Conservation (phyloP, 2,329 filamentous ascomycete species). For the Aquanectria penicillioides region DNA sequence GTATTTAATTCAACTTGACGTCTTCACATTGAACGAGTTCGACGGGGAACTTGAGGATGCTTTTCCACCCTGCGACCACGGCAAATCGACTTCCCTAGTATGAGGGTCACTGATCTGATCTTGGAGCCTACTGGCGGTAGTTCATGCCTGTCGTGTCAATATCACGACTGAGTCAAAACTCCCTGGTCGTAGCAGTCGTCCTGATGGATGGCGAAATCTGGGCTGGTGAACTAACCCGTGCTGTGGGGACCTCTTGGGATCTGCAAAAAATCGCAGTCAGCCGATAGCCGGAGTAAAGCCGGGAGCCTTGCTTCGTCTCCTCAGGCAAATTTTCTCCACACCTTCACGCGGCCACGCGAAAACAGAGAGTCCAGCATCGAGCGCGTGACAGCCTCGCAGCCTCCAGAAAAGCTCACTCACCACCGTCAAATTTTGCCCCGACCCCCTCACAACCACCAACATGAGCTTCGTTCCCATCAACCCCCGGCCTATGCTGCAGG, state of each 20-base stretch:
- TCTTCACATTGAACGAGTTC: too few relatives aligned
- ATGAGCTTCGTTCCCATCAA: conserved; percentile 85
- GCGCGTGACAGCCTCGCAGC: conserved; percentile 6
- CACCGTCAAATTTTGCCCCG: neutral
- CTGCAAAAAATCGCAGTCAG: neutral
- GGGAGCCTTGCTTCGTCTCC: neutral
- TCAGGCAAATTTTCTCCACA: conserved; percentile 9
- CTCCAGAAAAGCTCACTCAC: neutral
- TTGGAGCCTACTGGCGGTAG: too few relatives aligned
- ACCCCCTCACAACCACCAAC: conserved; percentile 1
- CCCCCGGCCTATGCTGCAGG: conserved; percentile 95
- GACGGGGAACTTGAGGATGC: too few relatives aligned
- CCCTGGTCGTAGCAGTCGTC: too few relatives aligned
- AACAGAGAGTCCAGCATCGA: conserved; percentile 10
- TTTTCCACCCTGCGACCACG: too few relatives aligned
- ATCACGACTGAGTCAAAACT: too few relatives aligned
- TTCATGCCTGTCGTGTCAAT: too few relatives aligned
- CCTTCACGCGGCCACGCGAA: conserved; percentile 4
- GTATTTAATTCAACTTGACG: too few relatives aligned
- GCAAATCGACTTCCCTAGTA: too few relatives aligned
- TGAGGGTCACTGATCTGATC: too few relatives aligned
- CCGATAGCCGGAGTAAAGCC: neutral
- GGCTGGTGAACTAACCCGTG: too few relatives aligned
- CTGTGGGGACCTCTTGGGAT: neutral
- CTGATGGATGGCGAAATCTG: too few relatives aligned